Percentiles rank a stretch among this genome's conserved stretches.
These are phyloP conservation scores for Lignosus rhinocerotis DNA, from an alignment of 1,284 basidiomycete species.

Conservation along the genomic window DNA sequence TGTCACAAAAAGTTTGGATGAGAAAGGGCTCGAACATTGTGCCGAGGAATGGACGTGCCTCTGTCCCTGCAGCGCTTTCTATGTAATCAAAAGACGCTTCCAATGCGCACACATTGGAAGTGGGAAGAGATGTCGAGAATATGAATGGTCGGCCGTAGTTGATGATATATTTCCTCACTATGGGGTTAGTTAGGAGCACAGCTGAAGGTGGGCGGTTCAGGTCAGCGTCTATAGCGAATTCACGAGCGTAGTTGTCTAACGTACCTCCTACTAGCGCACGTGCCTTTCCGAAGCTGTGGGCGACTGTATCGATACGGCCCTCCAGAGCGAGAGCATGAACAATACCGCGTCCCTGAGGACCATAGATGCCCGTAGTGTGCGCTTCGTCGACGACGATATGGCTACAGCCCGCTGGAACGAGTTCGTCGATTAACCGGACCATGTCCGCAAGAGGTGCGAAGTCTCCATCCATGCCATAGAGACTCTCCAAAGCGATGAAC, in stretches of 20 bases:
- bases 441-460: constrained; percentile 69
- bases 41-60: not conserved
- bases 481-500: constrained; percentile 55
- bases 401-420: constrained; percentile 55
- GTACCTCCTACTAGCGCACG: constrained; percentile 75
- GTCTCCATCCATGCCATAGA: constrained; percentile 92
- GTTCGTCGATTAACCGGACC: constrained; percentile 26
- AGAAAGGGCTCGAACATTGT: too few relatives aligned
- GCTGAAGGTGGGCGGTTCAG: constrained; percentile 44
- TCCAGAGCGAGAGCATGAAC: constrained; percentile 56
- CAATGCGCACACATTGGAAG: constrained; percentile 53
- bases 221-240: not conserved
- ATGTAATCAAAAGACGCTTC: constrained; percentile 15
- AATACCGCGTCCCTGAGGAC: constrained; percentile 72
- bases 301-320: constrained; percentile 48
- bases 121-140: constrained; percentile 79
- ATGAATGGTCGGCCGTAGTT: constrained; percentile 90
- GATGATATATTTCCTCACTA: constrained; percentile 78
- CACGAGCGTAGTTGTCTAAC: constrained; percentile 21
- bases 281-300: constrained; percentile 68
- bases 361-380: constrained; percentile 79
- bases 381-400: constrained; percentile 83
- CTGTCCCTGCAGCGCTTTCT: constrained; percentile 10
- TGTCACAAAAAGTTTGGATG: not conserved
- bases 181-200: constrained; percentile 67